Evolutionary conservation across 108 stramenopile genomes (phyloP).

Genomic region (Aureococcus anophagefferens): DNA sequence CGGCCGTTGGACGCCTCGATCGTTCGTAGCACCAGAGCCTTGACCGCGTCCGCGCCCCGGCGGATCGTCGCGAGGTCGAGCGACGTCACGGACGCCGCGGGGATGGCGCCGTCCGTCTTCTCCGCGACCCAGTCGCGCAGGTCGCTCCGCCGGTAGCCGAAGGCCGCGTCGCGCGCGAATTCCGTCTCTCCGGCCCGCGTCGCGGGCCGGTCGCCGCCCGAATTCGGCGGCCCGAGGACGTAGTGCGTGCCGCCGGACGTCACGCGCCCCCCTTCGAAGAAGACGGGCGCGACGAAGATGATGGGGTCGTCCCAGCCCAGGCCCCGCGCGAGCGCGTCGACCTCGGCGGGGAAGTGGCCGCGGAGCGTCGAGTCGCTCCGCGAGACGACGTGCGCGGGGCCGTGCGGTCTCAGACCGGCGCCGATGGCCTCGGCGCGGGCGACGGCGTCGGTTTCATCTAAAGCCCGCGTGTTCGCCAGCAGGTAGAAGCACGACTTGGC

Average conservation of each 20-base stretch:
- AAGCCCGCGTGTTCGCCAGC: conserved; percentile 42
- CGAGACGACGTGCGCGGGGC: conserved; percentile 18
- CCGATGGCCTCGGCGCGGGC: conserved; percentile 19
- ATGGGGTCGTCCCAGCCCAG: conserved; percentile 23
- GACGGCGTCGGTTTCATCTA: conserved; percentile 24
- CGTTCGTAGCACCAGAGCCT: not conserved
- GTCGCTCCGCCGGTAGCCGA: conserved; percentile 42
- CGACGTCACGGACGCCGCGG: not conserved
- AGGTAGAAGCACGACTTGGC: conserved; percentile 33
- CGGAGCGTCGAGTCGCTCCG: conserved; percentile 46
- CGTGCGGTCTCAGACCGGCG: not conserved
- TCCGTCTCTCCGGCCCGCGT: conserved; percentile 39
- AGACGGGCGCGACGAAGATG: conserved; percentile 34
- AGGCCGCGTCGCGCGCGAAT: conserved; percentile 41
- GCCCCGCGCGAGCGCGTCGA: conserved; percentile 31
- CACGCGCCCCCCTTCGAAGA: conserved; percentile 40
- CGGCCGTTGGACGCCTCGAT: conserved; percentile 19
- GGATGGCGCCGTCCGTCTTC: conserved; percentile 20
- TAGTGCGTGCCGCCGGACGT: conserved; percentile 40
- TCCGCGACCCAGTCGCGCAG: conserved; percentile 40
- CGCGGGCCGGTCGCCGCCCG: not conserved
- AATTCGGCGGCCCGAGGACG: conserved; percentile 11
- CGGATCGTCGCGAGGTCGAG: not conserved
- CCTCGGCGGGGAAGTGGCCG: conserved; percentile 46
- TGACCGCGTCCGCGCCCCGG: not conserved